Conservation (phyloP, 2,329 filamentous ascomycete genomes). For the Phaeoacremonium minimum region DNA sequence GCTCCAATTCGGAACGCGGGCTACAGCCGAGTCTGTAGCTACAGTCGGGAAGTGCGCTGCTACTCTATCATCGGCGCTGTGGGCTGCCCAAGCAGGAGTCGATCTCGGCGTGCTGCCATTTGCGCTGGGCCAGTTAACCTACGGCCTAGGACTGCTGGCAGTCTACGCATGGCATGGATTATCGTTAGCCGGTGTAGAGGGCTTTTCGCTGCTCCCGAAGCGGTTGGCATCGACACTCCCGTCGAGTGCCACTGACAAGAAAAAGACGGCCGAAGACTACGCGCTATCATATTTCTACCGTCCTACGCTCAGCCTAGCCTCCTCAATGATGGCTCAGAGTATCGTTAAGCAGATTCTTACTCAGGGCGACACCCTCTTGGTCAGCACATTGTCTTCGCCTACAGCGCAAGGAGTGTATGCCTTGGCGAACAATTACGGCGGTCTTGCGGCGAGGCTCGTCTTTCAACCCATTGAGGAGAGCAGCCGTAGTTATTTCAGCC, state of each 20-base stretch:
- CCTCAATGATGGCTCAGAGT: conserved; percentile 84
- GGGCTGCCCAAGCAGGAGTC: conserved; percentile 45
- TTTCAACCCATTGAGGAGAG: conserved; percentile 96
- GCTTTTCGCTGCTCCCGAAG: conserved; percentile 65
- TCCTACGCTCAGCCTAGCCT: conserved; percentile 66
- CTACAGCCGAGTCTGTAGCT: conserved; percentile 76
- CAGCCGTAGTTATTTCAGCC: conserved; percentile 84
- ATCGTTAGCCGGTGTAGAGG: conserved; percentile 46
- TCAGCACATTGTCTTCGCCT: conserved; percentile 72
- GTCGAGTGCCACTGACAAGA: neutral
- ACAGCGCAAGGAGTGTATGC: conserved; percentile 87
- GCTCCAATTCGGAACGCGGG: conserved; percentile 75
- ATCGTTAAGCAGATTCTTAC: conserved; percentile 90
- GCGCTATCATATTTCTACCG: conserved; percentile 60
- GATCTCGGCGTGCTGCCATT: conserved; percentile 80
- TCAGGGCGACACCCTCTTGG: conserved; percentile 87
- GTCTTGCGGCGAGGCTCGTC: conserved; percentile 79
- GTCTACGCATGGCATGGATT: conserved; percentile 67
- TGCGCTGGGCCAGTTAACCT: conserved; percentile 78
- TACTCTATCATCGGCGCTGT: conserved; percentile 68
- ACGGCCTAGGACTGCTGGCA: conserved; percentile 62
- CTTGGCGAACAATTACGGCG: conserved; percentile 90
- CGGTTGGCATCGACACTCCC: conserved; percentile 20
- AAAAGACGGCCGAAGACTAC: conserved; percentile 30
- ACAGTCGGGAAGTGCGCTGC: conserved; percentile 72